phyloP scores from a whole-genome alignment of 2,329 filamentous ascomycete genomes.

The Neopestalotiopsis sp. region DNA sequence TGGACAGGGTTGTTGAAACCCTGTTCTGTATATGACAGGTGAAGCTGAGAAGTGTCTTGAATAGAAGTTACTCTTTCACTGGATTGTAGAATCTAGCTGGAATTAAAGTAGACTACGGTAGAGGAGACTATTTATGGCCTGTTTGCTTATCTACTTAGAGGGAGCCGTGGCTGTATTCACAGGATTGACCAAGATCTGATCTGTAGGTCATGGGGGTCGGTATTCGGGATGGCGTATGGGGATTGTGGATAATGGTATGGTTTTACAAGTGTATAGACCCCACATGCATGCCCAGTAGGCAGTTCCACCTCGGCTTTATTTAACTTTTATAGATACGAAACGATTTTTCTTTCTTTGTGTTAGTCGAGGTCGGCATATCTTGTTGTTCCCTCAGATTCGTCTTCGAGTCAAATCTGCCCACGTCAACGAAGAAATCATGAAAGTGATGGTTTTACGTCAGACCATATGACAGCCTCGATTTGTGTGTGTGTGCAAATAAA shows the following conservation, averaged over 20 bases:
- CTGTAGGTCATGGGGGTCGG: neutral
- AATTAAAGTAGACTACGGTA: neutral
- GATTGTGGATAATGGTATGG: neutral
- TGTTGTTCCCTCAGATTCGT: neutral
- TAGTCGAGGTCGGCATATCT: neutral
- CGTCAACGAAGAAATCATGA: no score
- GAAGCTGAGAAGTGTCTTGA: neutral
- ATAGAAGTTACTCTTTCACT: neutral
- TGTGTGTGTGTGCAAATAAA: neutral
- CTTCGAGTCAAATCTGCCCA: neutral
- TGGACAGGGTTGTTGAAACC: constrained; percentile 27
- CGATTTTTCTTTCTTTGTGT: neutral
- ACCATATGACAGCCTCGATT: neutral
- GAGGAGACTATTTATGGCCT: neutral
- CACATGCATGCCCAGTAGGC: neutral
- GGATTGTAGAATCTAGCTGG: neutral
- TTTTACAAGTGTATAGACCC: neutral
- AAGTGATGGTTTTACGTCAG: no score
- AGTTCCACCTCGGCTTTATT: neutral
- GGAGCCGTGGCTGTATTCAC: neutral
- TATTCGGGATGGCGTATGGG: neutral
- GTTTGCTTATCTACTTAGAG: neutral
- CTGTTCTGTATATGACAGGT: neutral
- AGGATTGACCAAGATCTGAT: neutral
- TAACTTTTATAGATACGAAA: constrained; percentile 2